phyloP scores from a whole-genome alignment of 139 green algal genomes.

The Tetradesmus lagerheimii region DNA sequence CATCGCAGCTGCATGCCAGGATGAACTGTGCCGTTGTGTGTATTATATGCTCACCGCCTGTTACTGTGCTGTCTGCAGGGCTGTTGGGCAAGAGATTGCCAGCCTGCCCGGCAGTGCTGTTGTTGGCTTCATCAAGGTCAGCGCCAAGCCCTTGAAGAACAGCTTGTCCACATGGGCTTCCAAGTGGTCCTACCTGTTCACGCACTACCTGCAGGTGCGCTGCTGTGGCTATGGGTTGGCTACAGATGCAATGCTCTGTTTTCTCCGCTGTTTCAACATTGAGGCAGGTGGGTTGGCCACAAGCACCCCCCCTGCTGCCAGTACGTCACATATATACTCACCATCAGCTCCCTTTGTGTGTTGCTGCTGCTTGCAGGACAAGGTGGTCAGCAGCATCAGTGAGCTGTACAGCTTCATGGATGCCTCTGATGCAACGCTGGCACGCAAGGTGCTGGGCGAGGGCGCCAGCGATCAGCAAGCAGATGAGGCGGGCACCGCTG shows the following conservation, averaged over 20 bases:
- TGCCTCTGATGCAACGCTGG: conserved; percentile 69
- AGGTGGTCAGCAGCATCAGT: conserved; percentile 67
- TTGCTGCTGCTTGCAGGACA: conserved; percentile 53
- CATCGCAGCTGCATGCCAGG: neutral
- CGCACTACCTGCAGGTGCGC: conserved; percentile 80
- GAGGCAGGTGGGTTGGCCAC: no score
- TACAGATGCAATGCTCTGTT: no score
- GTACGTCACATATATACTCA: neutral
- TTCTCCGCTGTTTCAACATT: no score
- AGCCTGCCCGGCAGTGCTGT: conserved; percentile 66
- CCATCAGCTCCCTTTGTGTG: neutral
- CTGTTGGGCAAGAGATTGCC: conserved; percentile 77
- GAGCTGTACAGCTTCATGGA: conserved; percentile 93
- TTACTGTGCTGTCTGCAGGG: conserved; percentile 62
- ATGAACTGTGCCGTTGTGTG: neutral
- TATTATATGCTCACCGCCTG: neutral
- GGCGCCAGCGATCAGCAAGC: conserved; percentile 20
- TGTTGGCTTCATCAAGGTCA: conserved; percentile 87
- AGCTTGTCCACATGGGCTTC: conserved; percentile 67
- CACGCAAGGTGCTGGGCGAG: conserved; percentile 68
- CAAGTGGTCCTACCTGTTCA: conserved; percentile 92
- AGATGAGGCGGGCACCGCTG: neutral
- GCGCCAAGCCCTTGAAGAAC: conserved; percentile 87
- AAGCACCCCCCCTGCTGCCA: no score
- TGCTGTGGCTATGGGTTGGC: no score